These are phyloP conservation scores for Camellia sinensis DNA, from an alignment of 148 eudicot genomes.

Conservation along the genomic window DNA sequence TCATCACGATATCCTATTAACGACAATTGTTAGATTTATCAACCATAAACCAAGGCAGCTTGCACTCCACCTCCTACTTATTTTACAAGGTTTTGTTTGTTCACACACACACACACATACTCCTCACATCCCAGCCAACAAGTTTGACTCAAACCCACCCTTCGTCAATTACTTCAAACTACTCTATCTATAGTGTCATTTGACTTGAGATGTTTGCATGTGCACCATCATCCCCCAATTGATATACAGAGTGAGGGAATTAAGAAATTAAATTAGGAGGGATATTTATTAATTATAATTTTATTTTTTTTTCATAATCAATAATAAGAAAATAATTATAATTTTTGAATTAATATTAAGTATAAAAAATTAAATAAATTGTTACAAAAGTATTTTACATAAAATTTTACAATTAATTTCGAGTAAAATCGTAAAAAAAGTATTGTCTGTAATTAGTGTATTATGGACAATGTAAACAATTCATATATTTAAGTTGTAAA, in stretches of 20 bases:
- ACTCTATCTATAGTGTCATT: neutral
- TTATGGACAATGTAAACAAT: no score
- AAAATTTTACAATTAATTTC: no score
- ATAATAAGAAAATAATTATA: no score
- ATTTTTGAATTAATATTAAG: no score
- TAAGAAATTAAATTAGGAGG: no score
- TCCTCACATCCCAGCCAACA: neutral
- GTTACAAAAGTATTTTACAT: no score
- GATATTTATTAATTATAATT: no score
- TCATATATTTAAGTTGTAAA: no score
- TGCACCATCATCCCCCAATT: neutral
- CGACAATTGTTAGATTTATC: conserved; percentile 1
- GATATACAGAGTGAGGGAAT: neutral
- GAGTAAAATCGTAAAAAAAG: no score
- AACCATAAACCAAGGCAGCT: neutral
- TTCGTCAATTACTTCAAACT: neutral
- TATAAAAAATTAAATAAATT: no score
- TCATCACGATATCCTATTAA: neutral
- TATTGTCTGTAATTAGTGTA: no score
- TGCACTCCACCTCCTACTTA: conserved; percentile 21
- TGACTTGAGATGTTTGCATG: neutral
- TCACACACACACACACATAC: neutral
- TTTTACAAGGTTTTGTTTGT: conserved; percentile 11
- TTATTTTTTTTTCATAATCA: no score
- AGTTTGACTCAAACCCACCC: conserved; percentile 6